Evolutionary conservation across 2,329 filamentous ascomycete species (phyloP), one percentile per base, ranked within the genome.

Genomic region (Myriosclerotinia curreyana): DNA sequence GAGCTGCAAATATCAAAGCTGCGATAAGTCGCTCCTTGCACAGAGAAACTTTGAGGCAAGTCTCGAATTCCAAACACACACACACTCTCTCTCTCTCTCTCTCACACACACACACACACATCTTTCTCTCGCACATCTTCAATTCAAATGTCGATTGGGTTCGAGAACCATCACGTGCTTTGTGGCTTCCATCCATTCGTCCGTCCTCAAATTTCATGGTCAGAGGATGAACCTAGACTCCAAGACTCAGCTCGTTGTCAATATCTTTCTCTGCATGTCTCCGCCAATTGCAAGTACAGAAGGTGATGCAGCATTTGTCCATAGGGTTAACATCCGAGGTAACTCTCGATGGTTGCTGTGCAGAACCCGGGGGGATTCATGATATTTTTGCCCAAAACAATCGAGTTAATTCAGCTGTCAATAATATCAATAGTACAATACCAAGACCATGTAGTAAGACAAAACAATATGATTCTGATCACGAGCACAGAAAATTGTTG

Each of bases 401-500:
- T 34, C 12, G 22, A 9, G 40, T 34, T 17, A n/a, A 46, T 25
- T 56, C 12, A 22, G 54, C 12, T n/a, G 8, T 3, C 44, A 17
- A 22, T 25, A 15, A 22, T 22, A 14, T 31, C 38, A 56, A 56
- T 22, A 46, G 54, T 46, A 46, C 40, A 46, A n/a, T 34, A 46
- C 54, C 54, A 56, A 56, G 54, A 56, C 20, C 25, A 34, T 17
- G 8, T n/a, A 17, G 20, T 34, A 22, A 56, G 40, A 56, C 40
- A n/a, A 34, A 51, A 56, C 12, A 42, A 28, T 22, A 28, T n/a
- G n/a, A 25, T 28, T 28, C 36, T 54, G 15, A 44, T 31, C 54
- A 56, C 20, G 54, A 56, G 53, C 7, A 15, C 31, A 22, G 25
- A 31, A 31, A 5, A 40, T 40, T 3, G 34, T 28, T 38, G 53